Evolutionary conservation across 139 green algal genomes (phyloP).

Genomic region (Tetratostichococcus sp.): DNA sequence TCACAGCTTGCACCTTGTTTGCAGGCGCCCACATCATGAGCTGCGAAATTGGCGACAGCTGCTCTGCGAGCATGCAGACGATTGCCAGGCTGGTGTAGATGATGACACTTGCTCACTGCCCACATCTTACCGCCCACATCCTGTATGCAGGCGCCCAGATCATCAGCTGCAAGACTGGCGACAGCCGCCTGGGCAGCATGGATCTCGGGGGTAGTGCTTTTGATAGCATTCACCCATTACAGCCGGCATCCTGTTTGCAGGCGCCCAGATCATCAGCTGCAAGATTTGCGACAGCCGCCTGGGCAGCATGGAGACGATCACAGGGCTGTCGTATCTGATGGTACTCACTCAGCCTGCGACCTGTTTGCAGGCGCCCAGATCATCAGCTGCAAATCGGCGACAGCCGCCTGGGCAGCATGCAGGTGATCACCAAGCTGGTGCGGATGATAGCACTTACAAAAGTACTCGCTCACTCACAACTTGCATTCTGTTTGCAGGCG

Average conservation of each 20-base stretch:
- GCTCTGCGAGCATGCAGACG: slow-evolving; percentile 73
- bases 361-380: slow-evolving; percentile 77
- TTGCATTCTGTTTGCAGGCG: slow-evolving; percentile 42
- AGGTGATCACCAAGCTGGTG: slow-evolving; percentile 76
- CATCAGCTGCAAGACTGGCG: slow-evolving; percentile 92
- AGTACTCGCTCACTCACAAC: no score
- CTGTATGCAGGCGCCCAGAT: slow-evolving; percentile 73
- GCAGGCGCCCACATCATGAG: slow-evolving; percentile 81
- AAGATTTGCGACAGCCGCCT: slow-evolving; percentile 91
- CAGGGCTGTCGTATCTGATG: background rate
- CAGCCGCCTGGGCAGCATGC: slow-evolving; percentile 74
- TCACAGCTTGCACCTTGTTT: no score
- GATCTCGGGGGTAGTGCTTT: slow-evolving; percentile 59
- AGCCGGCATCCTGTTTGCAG: slow-evolving; percentile 48
- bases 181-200: slow-evolving; percentile 77
- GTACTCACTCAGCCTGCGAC: no score
- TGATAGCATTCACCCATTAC: slow-evolving; percentile 58
- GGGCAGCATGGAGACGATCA: slow-evolving; percentile 51
- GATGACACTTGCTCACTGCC: no score
- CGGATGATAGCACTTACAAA: no score
- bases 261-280: slow-evolving; percentile 86
- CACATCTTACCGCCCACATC: slow-evolving; percentile 57
- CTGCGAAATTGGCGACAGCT: slow-evolving; percentile 91
- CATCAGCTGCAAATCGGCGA: slow-evolving; percentile 94
- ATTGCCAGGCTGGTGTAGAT: slow-evolving; percentile 63